Conservation (phyloP, 305 asterid genomes). For the Fraxinus sp. region DNA sequence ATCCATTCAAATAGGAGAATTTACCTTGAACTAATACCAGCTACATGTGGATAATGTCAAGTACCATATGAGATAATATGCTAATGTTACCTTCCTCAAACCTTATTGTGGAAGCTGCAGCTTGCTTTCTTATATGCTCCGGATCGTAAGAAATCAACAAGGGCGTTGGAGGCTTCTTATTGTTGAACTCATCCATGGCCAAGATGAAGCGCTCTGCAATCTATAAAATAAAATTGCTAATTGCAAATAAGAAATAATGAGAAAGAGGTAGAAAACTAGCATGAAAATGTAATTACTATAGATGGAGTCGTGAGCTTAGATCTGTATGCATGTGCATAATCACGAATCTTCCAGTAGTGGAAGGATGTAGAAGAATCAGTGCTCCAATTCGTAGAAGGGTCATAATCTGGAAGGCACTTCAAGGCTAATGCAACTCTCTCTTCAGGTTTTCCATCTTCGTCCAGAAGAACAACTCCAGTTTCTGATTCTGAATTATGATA, state of each 20-base stretch:
- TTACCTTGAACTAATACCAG: conserved; percentile 17
- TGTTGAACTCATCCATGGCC: conserved; percentile 70
- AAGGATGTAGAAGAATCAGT: conserved; percentile 58
- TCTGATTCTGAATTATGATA: conserved; percentile 57
- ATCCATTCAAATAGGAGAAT: conserved; percentile 23
- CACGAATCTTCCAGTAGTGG: conserved; percentile 96
- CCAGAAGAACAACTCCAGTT: conserved; percentile 53
- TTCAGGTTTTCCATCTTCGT: conserved; percentile 75
- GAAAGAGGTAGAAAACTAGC: conserved; percentile 17
- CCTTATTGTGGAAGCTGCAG: conserved; percentile 88
- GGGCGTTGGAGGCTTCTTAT: conserved; percentile 66
- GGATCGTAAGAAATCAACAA: conserved; percentile 79
- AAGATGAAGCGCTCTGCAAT: conserved; percentile 86
- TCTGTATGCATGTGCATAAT: conserved; percentile 95
- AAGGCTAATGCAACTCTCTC: conserved; percentile 80
- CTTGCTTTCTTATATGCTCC: conserved; percentile 81
- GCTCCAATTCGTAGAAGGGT: conserved; percentile 62
- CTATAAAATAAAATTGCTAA: conserved; percentile 33
- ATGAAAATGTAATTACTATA: conserved; percentile 50
- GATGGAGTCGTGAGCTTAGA: conserved; percentile 80
- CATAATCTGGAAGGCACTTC: conserved; percentile 74
- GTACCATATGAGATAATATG: neutral
- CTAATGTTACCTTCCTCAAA: conserved; percentile 76
- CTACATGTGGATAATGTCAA: neutral
- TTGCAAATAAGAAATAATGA: conserved; percentile 2